Evolutionary conservation across 2,329 filamentous ascomycete genomes (phyloP), one percentile per base, ranked within the genome.

Genomic region (Nannizziopsis barbatae): DNA sequence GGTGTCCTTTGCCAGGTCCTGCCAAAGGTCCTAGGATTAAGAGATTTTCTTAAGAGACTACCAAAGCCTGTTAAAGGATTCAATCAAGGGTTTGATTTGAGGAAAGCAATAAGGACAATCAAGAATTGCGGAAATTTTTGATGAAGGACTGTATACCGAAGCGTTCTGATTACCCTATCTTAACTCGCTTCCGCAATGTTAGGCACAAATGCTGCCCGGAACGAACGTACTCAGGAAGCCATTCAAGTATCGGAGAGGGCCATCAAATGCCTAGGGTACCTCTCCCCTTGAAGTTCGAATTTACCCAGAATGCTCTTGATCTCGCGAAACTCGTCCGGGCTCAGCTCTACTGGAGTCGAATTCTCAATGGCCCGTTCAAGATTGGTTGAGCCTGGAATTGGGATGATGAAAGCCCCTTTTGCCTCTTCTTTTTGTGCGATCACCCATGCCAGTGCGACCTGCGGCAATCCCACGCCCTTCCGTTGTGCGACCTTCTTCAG

Each of bases 381-480:
- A 41, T 53, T 57, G 9, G 58, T 60, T 18, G 59, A 60, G 3
- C 59, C 58, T 10, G 59, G 59, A 38, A 61, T 61, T 0, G 58
- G 57, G 45, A 59, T 50, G 39, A 48, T 35, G 30, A 22, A n/a
- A 11, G 35, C 7, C 2, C 35, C 35, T 15, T 37, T 14, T 2
- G 17, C 8, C 8, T 37, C 10, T 37, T 3, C 3, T 3, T 27
- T 27, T 27, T 46, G 62, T 2, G 64, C 64, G 22, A 62, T 61
- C 7, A 75, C 62, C 74, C 74, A 76, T 12, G 64, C 67, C 31
- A 76, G 59, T 1, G 69, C 74, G 31, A 76, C 60, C 58, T 76
- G 73, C 5, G 67, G 64, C 2, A 67, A 63, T 1, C 69, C 63
- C 20, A 65, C 58, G 8, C 64, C 65, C 55, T 74, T 75, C 45